A percentile compares a stretch with the other conserved stretches of the same genome.
phyloP scores from a whole-genome alignment of 2,329 filamentous ascomycete species.

The Simplicillium aogashimaense region DNA sequence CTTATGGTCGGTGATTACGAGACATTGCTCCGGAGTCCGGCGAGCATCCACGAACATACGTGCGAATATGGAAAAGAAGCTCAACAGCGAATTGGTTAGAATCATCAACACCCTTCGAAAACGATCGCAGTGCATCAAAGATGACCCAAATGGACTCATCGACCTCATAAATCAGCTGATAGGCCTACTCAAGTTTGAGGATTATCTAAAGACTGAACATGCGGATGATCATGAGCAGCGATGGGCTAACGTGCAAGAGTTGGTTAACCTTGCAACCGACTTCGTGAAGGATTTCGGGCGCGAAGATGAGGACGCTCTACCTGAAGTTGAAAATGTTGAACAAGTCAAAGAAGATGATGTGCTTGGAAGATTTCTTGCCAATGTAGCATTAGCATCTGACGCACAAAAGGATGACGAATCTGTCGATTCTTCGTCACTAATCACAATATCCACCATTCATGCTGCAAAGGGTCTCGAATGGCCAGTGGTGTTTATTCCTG shows the following conservation, averaged over 20 bases:
- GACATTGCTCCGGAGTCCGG: slow-evolving; percentile 41
- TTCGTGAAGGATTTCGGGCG: slow-evolving; percentile 39
- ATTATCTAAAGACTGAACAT: slow-evolving; percentile 63
- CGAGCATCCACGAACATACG: slow-evolving; percentile 38
- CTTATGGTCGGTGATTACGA: slow-evolving; percentile 63
- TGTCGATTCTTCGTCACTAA: slow-evolving; percentile 46
- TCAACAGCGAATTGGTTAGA: slow-evolving; percentile 39
- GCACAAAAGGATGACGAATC: slow-evolving; percentile 54
- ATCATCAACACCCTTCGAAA: slow-evolving; percentile 24
- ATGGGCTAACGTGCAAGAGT: slow-evolving; percentile 84
- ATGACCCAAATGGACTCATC: slow-evolving; percentile 26
- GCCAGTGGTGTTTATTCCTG: slow-evolving; percentile 90
- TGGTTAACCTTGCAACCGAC: slow-evolving; percentile 71
- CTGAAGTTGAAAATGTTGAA: slow-evolving; percentile 60
- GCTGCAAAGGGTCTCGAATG: slow-evolving; percentile 94
- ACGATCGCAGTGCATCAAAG: slow-evolving; percentile 16
- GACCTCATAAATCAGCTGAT: slow-evolving; percentile 43
- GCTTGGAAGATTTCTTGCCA: slow-evolving; percentile 76
- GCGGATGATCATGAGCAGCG: slow-evolving; percentile 66
- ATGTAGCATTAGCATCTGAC: slow-evolving; percentile 78
- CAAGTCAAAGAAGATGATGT: slow-evolving; percentile 55
- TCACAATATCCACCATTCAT: slow-evolving; percentile 94
- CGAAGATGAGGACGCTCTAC: slow-evolving; percentile 44
- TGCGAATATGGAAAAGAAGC: slow-evolving; percentile 40
- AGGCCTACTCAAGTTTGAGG: slow-evolving; percentile 59